Percentiles rank a stretch among this genome's conserved stretches.
Conservation (phyloP, 225 moss, liverwort and hornwort species). For the Rhytidiadelphus loreus region DNA sequence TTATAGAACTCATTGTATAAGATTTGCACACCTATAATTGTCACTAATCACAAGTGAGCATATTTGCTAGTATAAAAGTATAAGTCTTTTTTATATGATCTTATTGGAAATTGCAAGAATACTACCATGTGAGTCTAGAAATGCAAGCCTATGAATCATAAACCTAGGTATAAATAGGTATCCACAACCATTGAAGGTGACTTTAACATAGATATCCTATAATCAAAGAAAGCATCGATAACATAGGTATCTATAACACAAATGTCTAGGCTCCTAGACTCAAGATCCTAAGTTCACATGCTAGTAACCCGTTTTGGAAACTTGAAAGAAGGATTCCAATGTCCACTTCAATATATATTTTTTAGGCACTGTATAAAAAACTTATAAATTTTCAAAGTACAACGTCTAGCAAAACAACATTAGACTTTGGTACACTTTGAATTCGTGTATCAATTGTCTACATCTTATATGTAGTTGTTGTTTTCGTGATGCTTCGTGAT, state of each 20-base stretch:
- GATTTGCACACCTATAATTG: background rate
- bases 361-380: fast-evolving
- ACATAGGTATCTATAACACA: no score
- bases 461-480: background rate
- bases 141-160: no score
- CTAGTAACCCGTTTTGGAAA: background rate
- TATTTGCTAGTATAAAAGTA: background rate
- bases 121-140: no score
- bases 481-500: background rate
- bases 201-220: no score
- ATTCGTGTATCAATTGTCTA: no score
- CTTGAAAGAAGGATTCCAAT: fast-evolving
- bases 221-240: no score
- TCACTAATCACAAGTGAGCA: background rate
- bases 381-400: background rate
- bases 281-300: no score
- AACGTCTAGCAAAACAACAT: background rate
- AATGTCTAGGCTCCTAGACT: no score
- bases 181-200: no score
- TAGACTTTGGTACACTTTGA: background rate
- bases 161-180: no score
- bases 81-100: background rate
- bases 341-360: background rate
- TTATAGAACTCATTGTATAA: background rate
- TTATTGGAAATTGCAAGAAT: background rate